Conservation (phyloP, 2,329 filamentous ascomycete genomes). For the Aspergillus melleus region DNA sequence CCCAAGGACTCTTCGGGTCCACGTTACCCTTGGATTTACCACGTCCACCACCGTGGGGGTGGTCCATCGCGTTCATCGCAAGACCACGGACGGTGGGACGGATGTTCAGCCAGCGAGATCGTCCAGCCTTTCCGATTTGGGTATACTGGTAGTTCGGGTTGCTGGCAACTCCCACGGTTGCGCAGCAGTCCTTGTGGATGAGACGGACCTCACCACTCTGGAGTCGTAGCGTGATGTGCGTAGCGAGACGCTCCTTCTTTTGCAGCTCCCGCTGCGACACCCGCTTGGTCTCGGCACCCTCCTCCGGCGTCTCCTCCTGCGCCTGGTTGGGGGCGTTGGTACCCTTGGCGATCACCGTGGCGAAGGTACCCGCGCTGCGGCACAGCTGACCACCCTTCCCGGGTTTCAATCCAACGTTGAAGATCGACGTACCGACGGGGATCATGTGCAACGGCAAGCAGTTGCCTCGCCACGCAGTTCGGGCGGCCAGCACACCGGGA, state of each 20-base stretch:
- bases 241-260: constrained; percentile 61
- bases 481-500: constrained; percentile 91
- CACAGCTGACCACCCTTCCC: constrained; percentile 83
- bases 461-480: constrained; percentile 91
- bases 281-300: constrained; percentile 31
- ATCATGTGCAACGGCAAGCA: constrained; percentile 95
- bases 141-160: constrained; percentile 89
- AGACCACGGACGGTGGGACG: constrained; percentile 94
- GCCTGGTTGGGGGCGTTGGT: constrained; percentile 58
- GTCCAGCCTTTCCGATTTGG: constrained; percentile 91
- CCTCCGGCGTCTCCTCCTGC: constrained; percentile 56
- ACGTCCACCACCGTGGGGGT: constrained; percentile 97
- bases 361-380: constrained; percentile 90
- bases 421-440: constrained; percentile 88
- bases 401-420: constrained; percentile 76
- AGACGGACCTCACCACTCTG: constrained; percentile 91
- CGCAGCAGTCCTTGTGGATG: constrained; percentile 88
- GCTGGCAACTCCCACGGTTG: constrained; percentile 90
- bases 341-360: constrained; percentile 84
- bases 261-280: constrained; percentile 39
- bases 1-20: constrained; percentile 94
- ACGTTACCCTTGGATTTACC: constrained; percentile 99
- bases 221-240: constrained; percentile 79
- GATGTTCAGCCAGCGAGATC: constrained; percentile 90
- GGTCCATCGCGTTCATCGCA: constrained; percentile 98